Percentiles rank a stretch among this genome's conserved stretches.
These are phyloP conservation scores for Capsicum chinense DNA, from an alignment of 257 asterid species.

Conservation along the genomic window DNA sequence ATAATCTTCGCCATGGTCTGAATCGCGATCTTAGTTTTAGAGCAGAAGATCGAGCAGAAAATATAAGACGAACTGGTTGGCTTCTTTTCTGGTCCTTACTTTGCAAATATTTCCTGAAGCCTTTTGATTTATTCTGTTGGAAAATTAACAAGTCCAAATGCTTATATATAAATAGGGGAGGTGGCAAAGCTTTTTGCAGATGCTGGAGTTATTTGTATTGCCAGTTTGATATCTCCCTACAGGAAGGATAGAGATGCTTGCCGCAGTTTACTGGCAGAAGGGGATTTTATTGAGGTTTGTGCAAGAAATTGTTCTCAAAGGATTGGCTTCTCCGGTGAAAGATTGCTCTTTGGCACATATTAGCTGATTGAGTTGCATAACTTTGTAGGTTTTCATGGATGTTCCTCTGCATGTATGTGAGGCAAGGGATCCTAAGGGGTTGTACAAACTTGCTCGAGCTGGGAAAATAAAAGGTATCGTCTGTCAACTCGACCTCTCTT, in stretches of 20 bases:
- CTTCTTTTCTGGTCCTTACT: constrained; percentile 34
- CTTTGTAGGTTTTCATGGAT: constrained; percentile 87
- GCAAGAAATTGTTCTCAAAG: neutral
- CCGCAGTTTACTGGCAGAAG: constrained; percentile 78
- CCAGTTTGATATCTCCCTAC: constrained; percentile 97
- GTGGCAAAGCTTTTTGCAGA: constrained; percentile 98
- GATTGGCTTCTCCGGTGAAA: neutral
- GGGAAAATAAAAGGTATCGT: constrained; percentile 87
- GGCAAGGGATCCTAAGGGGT: constrained; percentile 96
- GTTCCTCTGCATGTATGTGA: constrained; percentile 90
- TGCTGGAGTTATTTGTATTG: constrained; percentile 97
- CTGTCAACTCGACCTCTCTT: neutral
- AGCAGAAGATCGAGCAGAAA: constrained; percentile 96
- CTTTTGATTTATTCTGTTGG: constrained; percentile 20
- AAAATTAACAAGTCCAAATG: constrained; percentile 17
- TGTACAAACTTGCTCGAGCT: constrained; percentile 98
- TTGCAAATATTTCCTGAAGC: neutral
- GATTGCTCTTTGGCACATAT: neutral
- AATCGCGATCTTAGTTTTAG: constrained; percentile 84
- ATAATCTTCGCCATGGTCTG: constrained; percentile 95
- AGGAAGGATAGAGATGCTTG: constrained; percentile 94
- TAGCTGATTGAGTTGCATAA: constrained; percentile 22
- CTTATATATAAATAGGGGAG: constrained; percentile 63
- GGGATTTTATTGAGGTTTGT: constrained; percentile 89
- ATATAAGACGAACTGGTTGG: constrained; percentile 90